A percentile compares a stretch with the other conserved stretches of the same genome.
These are phyloP conservation scores for Fusarium miscanthi DNA, from an alignment of 2,329 filamentous ascomycete genomes.

Conservation along the genomic window DNA sequence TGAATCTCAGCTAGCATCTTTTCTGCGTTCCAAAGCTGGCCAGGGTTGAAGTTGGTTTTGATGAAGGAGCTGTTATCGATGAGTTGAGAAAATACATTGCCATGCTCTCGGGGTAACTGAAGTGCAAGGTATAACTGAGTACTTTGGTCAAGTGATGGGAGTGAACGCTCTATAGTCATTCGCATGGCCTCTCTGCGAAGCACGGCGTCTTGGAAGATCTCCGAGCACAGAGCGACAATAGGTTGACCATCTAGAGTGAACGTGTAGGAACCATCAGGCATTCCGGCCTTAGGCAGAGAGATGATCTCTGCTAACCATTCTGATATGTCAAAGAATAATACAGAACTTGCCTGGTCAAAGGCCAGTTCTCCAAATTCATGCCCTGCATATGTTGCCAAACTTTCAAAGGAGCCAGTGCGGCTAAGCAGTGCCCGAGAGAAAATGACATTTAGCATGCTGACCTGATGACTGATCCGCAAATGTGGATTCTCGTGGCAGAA, in stretches of 20 bases:
- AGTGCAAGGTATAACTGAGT: rapidly evolving
- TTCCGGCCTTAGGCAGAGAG: background rate
- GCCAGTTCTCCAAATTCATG: too few species aligned
- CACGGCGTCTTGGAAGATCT: background rate
- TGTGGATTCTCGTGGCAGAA: conserved; percentile 7
- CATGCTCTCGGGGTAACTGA: background rate
- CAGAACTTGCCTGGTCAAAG: rapidly evolving
- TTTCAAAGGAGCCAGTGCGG: too few species aligned
- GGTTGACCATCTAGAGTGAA: background rate
- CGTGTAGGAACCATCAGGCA: background rate
- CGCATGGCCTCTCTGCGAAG: background rate
- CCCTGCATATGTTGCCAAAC: rapidly evolving
- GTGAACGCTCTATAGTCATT: rapidly evolving
- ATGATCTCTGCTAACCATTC: background rate
- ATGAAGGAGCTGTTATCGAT: background rate
- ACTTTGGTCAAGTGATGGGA: background rate
- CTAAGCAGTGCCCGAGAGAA: background rate
- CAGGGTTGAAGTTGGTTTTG: background rate
- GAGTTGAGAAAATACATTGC: background rate
- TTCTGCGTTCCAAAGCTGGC: background rate
- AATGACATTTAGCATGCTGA: background rate
- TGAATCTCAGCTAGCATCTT: background rate
- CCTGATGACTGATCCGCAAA: background rate
- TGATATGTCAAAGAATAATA: rapidly evolving
- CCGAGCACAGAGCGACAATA: background rate